These are phyloP conservation scores for Litchi chinensis DNA, from an alignment of 345 rosid species.

Conservation along the genomic window DNA sequence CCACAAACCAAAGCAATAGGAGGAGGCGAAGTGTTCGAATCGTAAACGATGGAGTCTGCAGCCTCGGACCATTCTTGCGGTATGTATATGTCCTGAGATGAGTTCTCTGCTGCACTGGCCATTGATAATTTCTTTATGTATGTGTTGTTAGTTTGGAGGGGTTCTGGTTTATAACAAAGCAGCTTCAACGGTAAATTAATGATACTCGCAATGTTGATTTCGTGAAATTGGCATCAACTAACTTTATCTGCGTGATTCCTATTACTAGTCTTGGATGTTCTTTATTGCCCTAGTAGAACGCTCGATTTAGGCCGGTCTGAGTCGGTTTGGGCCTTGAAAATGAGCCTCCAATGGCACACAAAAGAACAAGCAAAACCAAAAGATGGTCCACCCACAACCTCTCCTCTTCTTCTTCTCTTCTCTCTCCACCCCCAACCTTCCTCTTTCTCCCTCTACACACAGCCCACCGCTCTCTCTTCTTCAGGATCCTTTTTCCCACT, in stretches of 20 bases:
- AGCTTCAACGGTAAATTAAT: not conserved
- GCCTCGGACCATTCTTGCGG: constrained; percentile 79
- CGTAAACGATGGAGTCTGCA: constrained; percentile 50
- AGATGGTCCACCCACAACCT: not conserved
- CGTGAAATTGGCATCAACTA: not conserved
- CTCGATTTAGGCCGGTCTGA: not conserved
- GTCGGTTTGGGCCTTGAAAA: too few species aligned
- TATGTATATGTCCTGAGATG: constrained; percentile 48
- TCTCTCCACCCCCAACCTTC: constrained; percentile 12
- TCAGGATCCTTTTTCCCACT: constrained; percentile 22
- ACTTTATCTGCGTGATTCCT: not conserved
- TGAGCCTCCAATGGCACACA: too few species aligned
- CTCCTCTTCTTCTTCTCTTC: constrained; percentile 24
- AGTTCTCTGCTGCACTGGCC: constrained; percentile 32
- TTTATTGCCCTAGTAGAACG: not conserved
- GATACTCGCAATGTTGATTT: not conserved
- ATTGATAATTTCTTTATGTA: not conserved
- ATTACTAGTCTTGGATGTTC: not conserved
- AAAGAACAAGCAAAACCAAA: too few species aligned
- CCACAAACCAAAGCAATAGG: constrained; percentile 70
- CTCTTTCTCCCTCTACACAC: constrained; percentile 17
- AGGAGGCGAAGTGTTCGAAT: constrained; percentile 49
- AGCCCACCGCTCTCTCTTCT: constrained; percentile 23
- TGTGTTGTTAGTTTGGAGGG: not conserved
- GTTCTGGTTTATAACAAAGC: not conserved